These are phyloP conservation scores for Skeletonema tropicum DNA, from an alignment of 108 stramenopile species.

Conservation along the genomic window DNA sequence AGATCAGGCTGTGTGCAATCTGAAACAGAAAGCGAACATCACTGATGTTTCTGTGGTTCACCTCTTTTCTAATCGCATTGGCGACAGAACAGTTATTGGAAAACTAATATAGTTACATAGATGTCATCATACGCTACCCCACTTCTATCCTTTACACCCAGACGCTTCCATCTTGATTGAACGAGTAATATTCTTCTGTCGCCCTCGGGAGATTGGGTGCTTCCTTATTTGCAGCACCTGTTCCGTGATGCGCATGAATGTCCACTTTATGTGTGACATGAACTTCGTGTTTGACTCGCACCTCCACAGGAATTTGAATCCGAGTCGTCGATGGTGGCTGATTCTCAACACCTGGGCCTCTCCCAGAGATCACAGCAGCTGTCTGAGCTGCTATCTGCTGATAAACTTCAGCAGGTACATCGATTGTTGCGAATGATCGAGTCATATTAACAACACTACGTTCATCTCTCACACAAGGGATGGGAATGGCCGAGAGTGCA, in stretches of 20 bases:
- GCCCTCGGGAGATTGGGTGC: background rate
- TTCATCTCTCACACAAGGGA: background rate
- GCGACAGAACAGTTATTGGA: conserved; percentile 51
- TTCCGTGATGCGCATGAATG: background rate
- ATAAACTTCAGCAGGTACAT: background rate
- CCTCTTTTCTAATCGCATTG: conserved; percentile 48
- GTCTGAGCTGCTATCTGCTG: background rate
- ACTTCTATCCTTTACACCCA: background rate
- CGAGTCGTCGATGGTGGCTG: background rate
- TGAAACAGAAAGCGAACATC: background rate
- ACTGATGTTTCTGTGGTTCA: conserved; percentile 25
- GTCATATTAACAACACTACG: background rate
- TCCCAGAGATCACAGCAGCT: background rate
- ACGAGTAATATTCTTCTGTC: background rate
- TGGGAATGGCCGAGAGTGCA: background rate
- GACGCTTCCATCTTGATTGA: background rate
- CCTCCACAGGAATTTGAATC: background rate
- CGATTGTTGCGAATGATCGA: background rate
- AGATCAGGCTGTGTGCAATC: conserved; percentile 23
- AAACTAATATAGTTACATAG: background rate
- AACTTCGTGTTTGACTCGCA: background rate
- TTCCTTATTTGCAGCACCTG: background rate
- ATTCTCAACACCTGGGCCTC: background rate
- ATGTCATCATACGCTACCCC: background rate
- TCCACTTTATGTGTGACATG: background rate